Evolutionary conservation across 2,329 filamentous ascomycete genomes (phyloP).

Genomic region (Trichoderma lentiforme): DNA sequence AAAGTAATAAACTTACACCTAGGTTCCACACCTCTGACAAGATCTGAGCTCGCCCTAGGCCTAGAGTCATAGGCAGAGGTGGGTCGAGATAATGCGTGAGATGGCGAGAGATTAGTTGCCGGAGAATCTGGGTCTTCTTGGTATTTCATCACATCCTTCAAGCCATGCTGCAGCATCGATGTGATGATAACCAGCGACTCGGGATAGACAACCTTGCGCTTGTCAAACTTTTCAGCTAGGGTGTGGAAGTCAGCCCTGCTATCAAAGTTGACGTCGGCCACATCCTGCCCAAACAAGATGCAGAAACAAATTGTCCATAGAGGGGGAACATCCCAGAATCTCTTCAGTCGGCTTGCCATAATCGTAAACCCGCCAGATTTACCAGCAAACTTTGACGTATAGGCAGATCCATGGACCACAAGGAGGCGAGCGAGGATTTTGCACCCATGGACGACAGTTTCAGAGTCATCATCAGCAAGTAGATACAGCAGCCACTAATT

Average conservation of each 20-base stretch:
- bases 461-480: constrained; percentile 78
- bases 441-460: constrained; percentile 74
- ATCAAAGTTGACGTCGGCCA: constrained; percentile 70
- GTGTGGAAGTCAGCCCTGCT: constrained; percentile 70
- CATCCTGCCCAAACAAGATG: constrained; percentile 81
- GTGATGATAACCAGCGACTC: constrained; percentile 78
- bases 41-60: constrained; percentile 59
- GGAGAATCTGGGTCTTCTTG: constrained; percentile 60
- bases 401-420: constrained; percentile 74
- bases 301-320: constrained; percentile 88
- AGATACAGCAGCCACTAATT: constrained; percentile 84
- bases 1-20: constrained; percentile 41
- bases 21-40: constrained; percentile 56
- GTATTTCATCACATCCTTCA: constrained; percentile 66
- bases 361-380: constrained; percentile 88
- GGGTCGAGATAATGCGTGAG: constrained; percentile 6
- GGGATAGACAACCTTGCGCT: constrained; percentile 65
- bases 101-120: constrained; percentile 19
- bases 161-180: constrained; percentile 80
- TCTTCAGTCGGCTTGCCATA: constrained; percentile 74
- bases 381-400: constrained; percentile 76
- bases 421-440: constrained; percentile 83
- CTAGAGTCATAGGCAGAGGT: constrained; percentile 22
- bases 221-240: constrained; percentile 70
- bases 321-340: constrained; percentile 83